phyloP scores from a whole-genome alignment of 352 stramenopile species.

The Globisporangium rhizosaccharum region DNA sequence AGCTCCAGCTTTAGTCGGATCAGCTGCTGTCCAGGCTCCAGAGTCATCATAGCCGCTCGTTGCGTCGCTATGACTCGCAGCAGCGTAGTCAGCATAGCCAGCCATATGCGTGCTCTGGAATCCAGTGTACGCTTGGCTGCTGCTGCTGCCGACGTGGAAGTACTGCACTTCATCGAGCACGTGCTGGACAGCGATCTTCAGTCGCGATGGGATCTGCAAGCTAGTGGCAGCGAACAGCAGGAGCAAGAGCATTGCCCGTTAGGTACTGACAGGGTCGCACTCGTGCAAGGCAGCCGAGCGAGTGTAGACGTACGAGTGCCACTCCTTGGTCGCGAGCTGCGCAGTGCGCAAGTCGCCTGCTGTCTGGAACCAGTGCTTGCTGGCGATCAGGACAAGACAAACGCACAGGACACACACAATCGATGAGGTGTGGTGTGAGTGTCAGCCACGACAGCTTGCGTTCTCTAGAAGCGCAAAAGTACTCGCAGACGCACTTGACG shows the following conservation, averaged over 20 bases:
- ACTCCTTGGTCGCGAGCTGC: constrained; percentile 30
- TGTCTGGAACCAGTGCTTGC: constrained; percentile 67
- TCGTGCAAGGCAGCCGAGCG: neutral
- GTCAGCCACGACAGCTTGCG: neutral
- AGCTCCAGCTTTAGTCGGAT: neutral
- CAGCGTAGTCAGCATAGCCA: constrained; percentile 9
- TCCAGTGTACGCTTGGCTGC: constrained; percentile 4
- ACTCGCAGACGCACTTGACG: constrained; percentile 30
- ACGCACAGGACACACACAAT: neutral
- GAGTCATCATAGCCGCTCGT: neutral
- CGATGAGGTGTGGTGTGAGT: neutral
- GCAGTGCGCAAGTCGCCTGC: constrained; percentile 47
- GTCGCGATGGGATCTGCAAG: constrained; percentile 39
- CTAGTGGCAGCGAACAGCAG: constrained; percentile 11
- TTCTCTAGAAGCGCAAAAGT: neutral
- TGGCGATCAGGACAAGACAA: constrained; percentile 8
- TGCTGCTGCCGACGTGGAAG: constrained; percentile 2
- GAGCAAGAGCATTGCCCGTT: neutral
- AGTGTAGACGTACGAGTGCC: constrained; percentile 40
- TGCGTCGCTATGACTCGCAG: neutral
- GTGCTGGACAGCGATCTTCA: constrained; percentile 66
- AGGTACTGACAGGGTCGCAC: neutral
- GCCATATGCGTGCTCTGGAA: too few relatives aligned
- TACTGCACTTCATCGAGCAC: constrained; percentile 35
- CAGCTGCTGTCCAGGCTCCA: neutral